Evolutionary conservation across 163 green algal species (phyloP).

Genomic region (Prototheca cutis): DNA sequence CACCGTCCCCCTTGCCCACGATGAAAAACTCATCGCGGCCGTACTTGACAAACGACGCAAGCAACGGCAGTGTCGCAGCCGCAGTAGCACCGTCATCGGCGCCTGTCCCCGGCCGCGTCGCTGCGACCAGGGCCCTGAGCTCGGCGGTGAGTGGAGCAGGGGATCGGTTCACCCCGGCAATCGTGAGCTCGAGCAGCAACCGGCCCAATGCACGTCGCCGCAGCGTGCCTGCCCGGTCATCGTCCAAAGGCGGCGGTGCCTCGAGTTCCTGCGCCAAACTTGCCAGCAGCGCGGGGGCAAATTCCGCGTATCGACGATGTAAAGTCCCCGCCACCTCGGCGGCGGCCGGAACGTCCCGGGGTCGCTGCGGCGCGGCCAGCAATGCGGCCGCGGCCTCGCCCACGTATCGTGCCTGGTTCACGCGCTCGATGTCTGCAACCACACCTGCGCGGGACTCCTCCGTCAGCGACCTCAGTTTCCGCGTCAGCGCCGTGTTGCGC

Average conservation of each 20-base stretch:
- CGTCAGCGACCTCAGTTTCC: constrained; percentile 67
- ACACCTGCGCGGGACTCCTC: constrained; percentile 62
- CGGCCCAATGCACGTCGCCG: constrained; percentile 48
- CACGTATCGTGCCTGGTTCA: constrained; percentile 84
- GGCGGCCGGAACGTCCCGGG: constrained; percentile 60
- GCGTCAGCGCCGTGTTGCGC: constrained; percentile 76
- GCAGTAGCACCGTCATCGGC: constrained; percentile 12
- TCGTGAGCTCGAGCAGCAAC: constrained; percentile 65
- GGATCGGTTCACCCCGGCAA: constrained; percentile 39
- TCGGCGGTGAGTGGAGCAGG: constrained; percentile 31
- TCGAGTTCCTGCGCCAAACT: constrained; percentile 25
- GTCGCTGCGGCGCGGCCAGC: constrained; percentile 64
- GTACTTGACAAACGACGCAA: constrained; percentile 51
- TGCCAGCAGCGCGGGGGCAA: constrained; percentile 35
- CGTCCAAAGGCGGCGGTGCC: constrained; percentile 10
- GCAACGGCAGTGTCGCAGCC: constrained; percentile 37
- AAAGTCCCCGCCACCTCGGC: constrained; percentile 55
- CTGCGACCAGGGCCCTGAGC: constrained; percentile 28
- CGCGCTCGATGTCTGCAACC: constrained; percentile 62
- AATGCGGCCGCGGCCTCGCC: constrained; percentile 77
- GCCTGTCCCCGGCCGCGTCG: no score
- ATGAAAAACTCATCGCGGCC: constrained; percentile 53
- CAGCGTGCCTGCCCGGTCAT: constrained; percentile 21
- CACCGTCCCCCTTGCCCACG: constrained; percentile 9
- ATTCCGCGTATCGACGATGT: constrained; percentile 78